Evolutionary conservation across 371 early-diverging fungal species (phyloP).

Genomic region (Haplosporangium sp.): DNA sequence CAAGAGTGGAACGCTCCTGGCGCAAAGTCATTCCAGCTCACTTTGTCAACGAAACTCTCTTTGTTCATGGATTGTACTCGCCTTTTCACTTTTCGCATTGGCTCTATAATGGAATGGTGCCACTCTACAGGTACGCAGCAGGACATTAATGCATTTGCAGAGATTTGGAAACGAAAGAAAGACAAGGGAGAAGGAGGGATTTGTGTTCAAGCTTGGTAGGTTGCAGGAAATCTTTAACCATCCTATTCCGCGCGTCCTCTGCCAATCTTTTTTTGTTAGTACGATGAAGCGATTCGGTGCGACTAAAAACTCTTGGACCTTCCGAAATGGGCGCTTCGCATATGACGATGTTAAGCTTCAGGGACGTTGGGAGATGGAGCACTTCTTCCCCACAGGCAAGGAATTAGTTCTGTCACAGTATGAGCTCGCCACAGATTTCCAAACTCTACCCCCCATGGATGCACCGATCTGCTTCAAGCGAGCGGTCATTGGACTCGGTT

Average conservation of each 20-base stretch:
- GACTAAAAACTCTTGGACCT: conserved; percentile 49
- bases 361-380: conserved; percentile 46
- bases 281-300: conserved; percentile 56
- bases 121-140: conserved; percentile 57
- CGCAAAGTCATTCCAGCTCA: conserved; percentile 17
- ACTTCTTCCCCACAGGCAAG: conserved; percentile 34
- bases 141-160: too few species aligned
- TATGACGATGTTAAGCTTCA: conserved; percentile 21
- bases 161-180: too few species aligned
- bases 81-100: conserved; percentile 64
- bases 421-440: conserved; percentile 48
- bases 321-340: conserved; percentile 38
- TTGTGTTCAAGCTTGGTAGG: neutral
- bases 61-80: conserved; percentile 62
- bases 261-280: conserved; percentile 17
- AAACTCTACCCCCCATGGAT: conserved; percentile 42
- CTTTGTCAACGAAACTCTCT: conserved; percentile 58
- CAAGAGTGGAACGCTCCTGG: conserved; percentile 32
- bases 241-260: neutral
- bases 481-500: conserved; percentile 63
- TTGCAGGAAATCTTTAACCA: neutral
- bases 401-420: conserved; percentile 56
- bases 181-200: neutral
- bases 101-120: conserved; percentile 64
- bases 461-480: conserved; percentile 60